Percentiles rank a stretch among this genome's conserved stretches.
Evolutionary conservation across 257 asterid species (phyloP).

Genomic region (Nicotiana otophora): DNA sequence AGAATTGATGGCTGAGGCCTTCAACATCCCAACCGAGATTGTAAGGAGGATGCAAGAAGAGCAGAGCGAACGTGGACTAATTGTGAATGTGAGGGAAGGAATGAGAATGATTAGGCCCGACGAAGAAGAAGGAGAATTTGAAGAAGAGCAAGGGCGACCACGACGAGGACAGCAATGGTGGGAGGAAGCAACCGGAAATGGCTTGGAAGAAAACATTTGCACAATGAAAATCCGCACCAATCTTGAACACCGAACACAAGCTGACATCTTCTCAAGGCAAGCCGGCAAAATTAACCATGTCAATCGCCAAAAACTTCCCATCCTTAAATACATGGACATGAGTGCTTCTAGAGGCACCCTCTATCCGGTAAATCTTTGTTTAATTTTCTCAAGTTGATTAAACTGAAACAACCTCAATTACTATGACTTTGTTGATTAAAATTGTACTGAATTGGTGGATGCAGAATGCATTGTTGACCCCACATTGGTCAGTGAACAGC

Average conservation of each 20-base stretch:
- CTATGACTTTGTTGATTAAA: not conserved
- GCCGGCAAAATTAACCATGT: slow-evolving; percentile 60
- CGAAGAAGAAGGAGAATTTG: slow-evolving; percentile 15
- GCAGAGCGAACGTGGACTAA: slow-evolving; percentile 41
- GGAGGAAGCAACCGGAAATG: slow-evolving; percentile 23
- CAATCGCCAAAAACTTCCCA: slow-evolving; percentile 50
- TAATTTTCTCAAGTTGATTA: not conserved
- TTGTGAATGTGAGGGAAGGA: slow-evolving; percentile 33
- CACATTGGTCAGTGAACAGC: slow-evolving; percentile 42
- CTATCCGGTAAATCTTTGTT: slow-evolving; percentile 29
- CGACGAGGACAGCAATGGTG: slow-evolving; percentile 1
- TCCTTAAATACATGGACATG: slow-evolving; percentile 51
- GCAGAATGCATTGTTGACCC: slow-evolving; percentile 51
- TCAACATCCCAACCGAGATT: slow-evolving; percentile 32
- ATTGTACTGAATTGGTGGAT: not conserved
- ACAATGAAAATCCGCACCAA: slow-evolving; percentile 36
- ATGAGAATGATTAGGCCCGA: slow-evolving; percentile 44
- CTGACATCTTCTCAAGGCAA: slow-evolving; percentile 58
- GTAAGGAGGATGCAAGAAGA: slow-evolving; percentile 29
- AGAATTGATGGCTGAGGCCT: slow-evolving; percentile 50
- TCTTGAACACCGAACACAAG: slow-evolving; percentile 40
- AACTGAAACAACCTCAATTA: not conserved
- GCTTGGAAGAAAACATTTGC: slow-evolving; percentile 72
- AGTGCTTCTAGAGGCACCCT: slow-evolving; percentile 53
- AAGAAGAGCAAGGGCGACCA: slow-evolving; percentile 10